phyloP scores from a whole-genome alignment of 208 protist genomes.

The Leishmania aethiopica region DNA sequence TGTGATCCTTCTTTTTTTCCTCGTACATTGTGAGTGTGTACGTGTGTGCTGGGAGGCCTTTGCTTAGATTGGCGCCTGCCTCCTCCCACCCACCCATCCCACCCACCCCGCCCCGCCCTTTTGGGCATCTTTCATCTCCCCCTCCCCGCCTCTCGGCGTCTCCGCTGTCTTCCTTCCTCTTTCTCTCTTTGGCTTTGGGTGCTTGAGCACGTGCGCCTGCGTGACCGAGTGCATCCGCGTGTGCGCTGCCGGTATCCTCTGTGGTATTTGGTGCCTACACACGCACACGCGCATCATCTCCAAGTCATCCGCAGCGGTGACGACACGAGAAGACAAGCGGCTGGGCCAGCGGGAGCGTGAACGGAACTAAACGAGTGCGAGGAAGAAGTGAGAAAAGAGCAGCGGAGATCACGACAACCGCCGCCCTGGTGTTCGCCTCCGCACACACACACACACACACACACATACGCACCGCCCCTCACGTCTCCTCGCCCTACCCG shows the following conservation, averaged over 20 bases:
- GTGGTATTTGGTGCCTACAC: background rate
- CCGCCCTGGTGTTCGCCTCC: background rate
- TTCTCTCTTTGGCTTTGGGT: background rate
- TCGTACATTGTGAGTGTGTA: background rate
- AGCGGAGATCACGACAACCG: background rate
- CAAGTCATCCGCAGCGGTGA: background rate
- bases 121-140: background rate
- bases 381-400: background rate
- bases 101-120: background rate
- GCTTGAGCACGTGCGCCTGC: background rate
- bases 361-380: too few species aligned
- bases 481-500: background rate
- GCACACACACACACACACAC: background rate
- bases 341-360: background rate
- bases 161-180: background rate
- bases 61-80: background rate
- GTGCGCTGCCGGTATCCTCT: background rate
- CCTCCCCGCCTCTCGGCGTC: background rate
- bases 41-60: background rate
- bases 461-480: background rate
- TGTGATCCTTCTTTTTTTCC: background rate
- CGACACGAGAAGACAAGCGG: background rate
- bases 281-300: background rate
- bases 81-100: background rate
- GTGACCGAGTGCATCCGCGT: background rate